Base-by-base conservation (phyloP, 768 basidiomycete genomes). In the Floccularia luteovirens region DNA sequence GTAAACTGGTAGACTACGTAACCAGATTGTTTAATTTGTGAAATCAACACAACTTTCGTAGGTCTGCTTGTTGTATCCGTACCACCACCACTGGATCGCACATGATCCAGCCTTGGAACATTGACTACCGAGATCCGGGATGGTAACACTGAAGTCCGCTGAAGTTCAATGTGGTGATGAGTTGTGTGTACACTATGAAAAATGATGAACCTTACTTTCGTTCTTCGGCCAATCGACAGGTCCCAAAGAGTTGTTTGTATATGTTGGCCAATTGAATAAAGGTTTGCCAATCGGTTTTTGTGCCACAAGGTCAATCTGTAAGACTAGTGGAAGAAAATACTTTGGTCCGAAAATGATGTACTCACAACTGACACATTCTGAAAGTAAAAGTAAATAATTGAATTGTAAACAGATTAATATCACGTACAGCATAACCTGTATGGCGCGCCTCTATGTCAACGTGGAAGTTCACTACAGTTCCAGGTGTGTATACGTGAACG, bases 41-140 rank as follows among this genome's bases (percentile, higher is more conserved):
- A 63, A 62, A 37, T 63, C 57, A 27, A 62, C 50, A 45, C 62
- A 62, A 36, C 61, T 63, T 51, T 62, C 51, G 38, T 61, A 64
- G 0, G 61, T 61, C 48, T 63, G 59, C 20, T 44, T 41, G 40
- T 57, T 58, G 27, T 44, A 50, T 1, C 39, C 54, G 39, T 51
- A 58, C 60, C 59, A 64, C 55, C 55, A 63, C 62, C 64, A 66
- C 42, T 64, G 63, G 43, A 64, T 60, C 7, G 61, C 62, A 27
- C 63, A 66, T 7, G 52, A 48, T 3, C 61, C 63, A 5, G 49
- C 46, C 6, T 41, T 50, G 8, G 47, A 37, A 43, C 61, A 66
- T 37, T 49, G 46, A 12, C 50, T 45, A 3, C 55, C 59, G 17
- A 63, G 49, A 43, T 61, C 43, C 2, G 45, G 62, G 36, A 63